These are phyloP conservation scores for Lentinula aciculospora DNA, from an alignment of 768 basidiomycete species.

Conservation along the genomic window DNA sequence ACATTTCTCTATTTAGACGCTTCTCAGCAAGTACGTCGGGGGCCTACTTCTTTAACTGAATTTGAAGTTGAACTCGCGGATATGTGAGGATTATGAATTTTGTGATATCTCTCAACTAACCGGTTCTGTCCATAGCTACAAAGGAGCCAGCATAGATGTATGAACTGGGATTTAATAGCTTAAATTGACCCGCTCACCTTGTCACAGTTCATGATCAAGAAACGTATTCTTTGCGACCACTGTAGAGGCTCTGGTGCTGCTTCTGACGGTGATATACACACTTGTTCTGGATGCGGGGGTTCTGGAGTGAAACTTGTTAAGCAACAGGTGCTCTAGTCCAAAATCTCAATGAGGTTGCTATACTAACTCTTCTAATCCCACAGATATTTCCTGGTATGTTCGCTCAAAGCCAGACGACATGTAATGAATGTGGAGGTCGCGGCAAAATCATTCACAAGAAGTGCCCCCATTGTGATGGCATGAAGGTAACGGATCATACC, in stretches of 20 bases:
- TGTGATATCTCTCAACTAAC: constrained; percentile 6
- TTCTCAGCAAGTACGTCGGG: constrained; percentile 64
- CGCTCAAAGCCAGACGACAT: constrained; percentile 80
- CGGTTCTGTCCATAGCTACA: constrained; percentile 54
- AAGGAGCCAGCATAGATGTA: constrained; percentile 81
- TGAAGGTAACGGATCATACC: constrained; percentile 76
- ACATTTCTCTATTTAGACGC: constrained; percentile 32
- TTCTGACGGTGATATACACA: constrained; percentile 80
- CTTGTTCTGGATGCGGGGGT: constrained; percentile 82
- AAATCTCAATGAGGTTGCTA: too few species aligned
- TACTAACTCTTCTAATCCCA: background rate
- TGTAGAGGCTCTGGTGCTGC: constrained; percentile 95
- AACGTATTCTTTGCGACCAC: constrained; percentile 91
- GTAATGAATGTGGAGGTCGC: constrained; percentile 79
- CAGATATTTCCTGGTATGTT: constrained; percentile 95
- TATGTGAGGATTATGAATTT: constrained; percentile 41
- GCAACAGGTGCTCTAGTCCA: constrained; percentile 52
- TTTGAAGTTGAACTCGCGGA: constrained; percentile 86
- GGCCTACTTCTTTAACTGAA: constrained; percentile 72
- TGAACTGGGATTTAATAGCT: constrained; percentile 22
- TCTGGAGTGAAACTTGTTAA: constrained; percentile 79
- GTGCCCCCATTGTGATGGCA: constrained; percentile 80
- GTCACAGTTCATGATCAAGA: constrained; percentile 83
- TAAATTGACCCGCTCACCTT: constrained; percentile 7
- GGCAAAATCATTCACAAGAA: constrained; percentile 71